These are phyloP conservation scores for Tolypocladium tundrense DNA, from an alignment of 2,329 filamentous ascomycete species.

Conservation along the genomic window DNA sequence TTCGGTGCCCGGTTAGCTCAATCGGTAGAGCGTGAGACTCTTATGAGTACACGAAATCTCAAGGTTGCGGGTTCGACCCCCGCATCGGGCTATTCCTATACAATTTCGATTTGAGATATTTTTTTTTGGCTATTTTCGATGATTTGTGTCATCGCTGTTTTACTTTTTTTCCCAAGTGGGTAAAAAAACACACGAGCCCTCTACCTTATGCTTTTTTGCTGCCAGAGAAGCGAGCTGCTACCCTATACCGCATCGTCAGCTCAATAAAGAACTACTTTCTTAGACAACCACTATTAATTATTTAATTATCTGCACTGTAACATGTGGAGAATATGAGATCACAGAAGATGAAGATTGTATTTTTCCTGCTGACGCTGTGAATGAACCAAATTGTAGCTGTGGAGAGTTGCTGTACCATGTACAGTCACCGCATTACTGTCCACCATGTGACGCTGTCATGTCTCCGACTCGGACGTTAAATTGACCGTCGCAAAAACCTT, in stretches of 20 bases:
- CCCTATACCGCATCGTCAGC: too few species aligned
- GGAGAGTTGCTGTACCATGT: background rate
- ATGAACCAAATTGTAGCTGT: background rate
- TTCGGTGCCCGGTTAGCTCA: slow-evolving; percentile 26
- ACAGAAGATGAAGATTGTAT: too few species aligned
- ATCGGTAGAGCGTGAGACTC: slow-evolving; percentile 61
- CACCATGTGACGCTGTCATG: background rate
- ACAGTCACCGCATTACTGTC: too few species aligned
- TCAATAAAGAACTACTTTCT: too few species aligned
- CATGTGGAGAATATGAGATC: too few species aligned
- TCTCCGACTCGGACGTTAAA: background rate
- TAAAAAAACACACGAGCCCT: too few species aligned
- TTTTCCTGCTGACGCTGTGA: too few species aligned
- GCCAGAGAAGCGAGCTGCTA: too few species aligned
- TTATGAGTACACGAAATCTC: slow-evolving; percentile 30
- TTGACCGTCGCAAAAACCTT: background rate
- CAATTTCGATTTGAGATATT: background rate
- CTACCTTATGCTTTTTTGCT: too few species aligned
- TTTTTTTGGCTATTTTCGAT: background rate
- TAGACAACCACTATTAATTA: too few species aligned
- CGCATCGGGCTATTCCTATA: slow-evolving; percentile 29
- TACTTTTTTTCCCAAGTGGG: background rate
- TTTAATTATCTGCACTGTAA: too few species aligned
- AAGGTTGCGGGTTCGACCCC: slow-evolving; percentile 46
- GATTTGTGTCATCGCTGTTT: background rate